Percentiles rank a stretch among this genome's conserved stretches.
phyloP scores from a whole-genome alignment of 495 filamentous ascomycete species.

The Bathelium albidoporum region DNA sequence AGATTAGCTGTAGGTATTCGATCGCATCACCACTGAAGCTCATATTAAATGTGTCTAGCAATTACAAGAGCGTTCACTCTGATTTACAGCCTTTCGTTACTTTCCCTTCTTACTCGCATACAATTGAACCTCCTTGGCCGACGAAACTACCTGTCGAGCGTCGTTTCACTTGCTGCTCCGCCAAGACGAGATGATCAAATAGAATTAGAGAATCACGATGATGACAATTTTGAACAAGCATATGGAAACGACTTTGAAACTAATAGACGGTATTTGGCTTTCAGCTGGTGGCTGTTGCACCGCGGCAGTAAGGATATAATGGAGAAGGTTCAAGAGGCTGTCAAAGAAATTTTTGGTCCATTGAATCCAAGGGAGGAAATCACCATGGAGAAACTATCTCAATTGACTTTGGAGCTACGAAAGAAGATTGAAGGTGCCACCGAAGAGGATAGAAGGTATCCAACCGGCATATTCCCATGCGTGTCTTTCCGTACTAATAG shows the following conservation, averaged over 20 bases:
- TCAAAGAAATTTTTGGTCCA: constrained; percentile 74
- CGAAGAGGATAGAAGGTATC: constrained; percentile 53
- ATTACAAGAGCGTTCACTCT: constrained; percentile 85
- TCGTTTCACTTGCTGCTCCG: constrained; percentile 73
- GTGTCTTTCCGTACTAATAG: constrained; percentile 11
- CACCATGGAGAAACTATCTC: constrained; percentile 62
- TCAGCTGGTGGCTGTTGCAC: constrained; percentile 97
- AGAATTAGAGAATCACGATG: constrained; percentile 78
- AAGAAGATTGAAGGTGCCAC: constrained; percentile 72
- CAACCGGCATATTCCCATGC: constrained; percentile 8
- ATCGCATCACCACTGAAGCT: constrained; percentile 9
- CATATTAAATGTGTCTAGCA: constrained; percentile 41
- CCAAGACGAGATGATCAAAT: constrained; percentile 53
- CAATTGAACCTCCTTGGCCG: constrained; percentile 96
- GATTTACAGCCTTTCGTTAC: constrained; percentile 78
- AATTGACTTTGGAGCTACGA: constrained; percentile 67
- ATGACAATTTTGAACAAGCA: constrained; percentile 64
- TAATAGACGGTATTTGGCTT: constrained; percentile 85
- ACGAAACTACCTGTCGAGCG: constrained; percentile 86
- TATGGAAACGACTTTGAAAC: constrained; percentile 90
- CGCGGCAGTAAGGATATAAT: constrained; percentile 75
- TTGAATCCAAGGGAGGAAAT: constrained; percentile 84
- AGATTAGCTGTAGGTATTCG: constrained; percentile 67
- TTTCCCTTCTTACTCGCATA: constrained; percentile 86
- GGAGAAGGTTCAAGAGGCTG: constrained; percentile 65